Percentiles rank a stretch among this genome's conserved stretches.
Conservation (phyloP, 2,329 filamentous ascomycete species). For the Epichloe uncinata region DNA sequence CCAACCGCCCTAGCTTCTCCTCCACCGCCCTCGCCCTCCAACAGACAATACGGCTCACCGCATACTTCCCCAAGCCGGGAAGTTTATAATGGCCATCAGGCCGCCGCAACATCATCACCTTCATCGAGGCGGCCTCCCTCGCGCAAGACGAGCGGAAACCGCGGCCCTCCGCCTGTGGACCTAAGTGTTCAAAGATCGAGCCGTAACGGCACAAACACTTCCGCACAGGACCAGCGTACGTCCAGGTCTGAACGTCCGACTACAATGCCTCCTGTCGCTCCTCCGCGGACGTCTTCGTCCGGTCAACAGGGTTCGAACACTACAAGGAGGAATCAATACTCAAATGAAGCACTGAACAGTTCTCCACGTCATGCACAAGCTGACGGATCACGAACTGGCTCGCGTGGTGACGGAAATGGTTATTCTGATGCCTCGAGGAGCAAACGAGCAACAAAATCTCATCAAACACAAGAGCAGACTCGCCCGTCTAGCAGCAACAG, state of each 20-base stretch:
- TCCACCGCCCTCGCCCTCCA: constrained; percentile 34
- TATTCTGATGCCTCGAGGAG: constrained; percentile 17
- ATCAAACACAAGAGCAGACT: constrained; percentile 24
- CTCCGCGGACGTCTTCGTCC: constrained; percentile 74
- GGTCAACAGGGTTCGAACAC: constrained; percentile 34
- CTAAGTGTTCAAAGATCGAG: constrained; percentile 33
- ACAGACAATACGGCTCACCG: constrained; percentile 37
- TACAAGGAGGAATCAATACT: constrained; percentile 30
- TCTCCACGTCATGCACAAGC: constrained; percentile 27
- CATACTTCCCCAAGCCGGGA: constrained; percentile 41
- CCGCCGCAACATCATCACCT: constrained; percentile 32
- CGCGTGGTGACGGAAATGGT: constrained; percentile 18
- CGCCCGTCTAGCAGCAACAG: constrained; percentile 25
- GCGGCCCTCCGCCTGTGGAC: constrained; percentile 22
- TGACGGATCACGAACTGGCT: constrained; percentile 23
- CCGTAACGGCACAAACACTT: constrained; percentile 28
- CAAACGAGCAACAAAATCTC: constrained; percentile 16
- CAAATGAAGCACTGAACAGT: constrained; percentile 30
- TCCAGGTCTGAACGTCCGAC: constrained; percentile 37
- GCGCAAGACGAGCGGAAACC: constrained; percentile 38
- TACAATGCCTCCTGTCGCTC: constrained; percentile 52
- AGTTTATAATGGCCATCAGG: constrained; percentile 41
- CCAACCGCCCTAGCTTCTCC: constrained; percentile 35
- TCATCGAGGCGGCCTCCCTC: constrained; percentile 39
- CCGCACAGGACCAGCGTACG: constrained; percentile 29